Evolutionary conservation across 495 filamentous ascomycete genomes (phyloP), one percentile per base, ranked within the genome.

Genomic region (Lophiostoma macrostomum): DNA sequence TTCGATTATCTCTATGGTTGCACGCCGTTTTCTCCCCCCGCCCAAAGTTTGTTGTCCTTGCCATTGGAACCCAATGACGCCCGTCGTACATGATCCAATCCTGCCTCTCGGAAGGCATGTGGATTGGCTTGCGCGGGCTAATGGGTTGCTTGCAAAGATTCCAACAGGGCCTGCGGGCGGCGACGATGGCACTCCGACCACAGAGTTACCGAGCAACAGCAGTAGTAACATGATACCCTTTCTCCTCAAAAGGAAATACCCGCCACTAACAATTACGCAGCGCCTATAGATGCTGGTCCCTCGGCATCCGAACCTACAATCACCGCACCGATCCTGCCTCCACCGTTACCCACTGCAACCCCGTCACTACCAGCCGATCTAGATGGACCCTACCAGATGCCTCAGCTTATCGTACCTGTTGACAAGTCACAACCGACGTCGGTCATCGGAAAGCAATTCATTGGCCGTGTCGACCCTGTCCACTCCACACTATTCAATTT

Each of bases 401-500:
- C 60, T 20, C 54, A 63, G 42, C 56, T 71, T 4, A 66, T 71
- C 51, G 41, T 71, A 18, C 63, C 63, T 12, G 43, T 69, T 47
- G 55, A 67, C 49, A 37, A 18, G 12, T 24, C 35, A 11, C 44
- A 59, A 11, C 64, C 65, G 7, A 35, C 61, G 40, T 56, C 23
- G 13, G 58, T 61, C 19, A 56, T 59, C 22, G 67, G 69, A 35
- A 64, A 56, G 28, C 30, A 23, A 1, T 69, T 58, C 56, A 58
- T 52, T 44, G 62, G 44, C 11, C 38, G 47, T 10, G 45, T 68
- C 28, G 50, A 35, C 20, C 37, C 60, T 5, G 56, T 32, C n/a
- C 36, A 45, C 35, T 58, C 50, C 40, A 60, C 64, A 12, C 59
- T 67, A 32, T 69, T 67, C 64, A 69, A 65, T 56, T 69, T 69